These are phyloP conservation scores for Venturia carpophila DNA, from an alignment of 2,329 filamentous ascomycete species.

Conservation along the genomic window DNA sequence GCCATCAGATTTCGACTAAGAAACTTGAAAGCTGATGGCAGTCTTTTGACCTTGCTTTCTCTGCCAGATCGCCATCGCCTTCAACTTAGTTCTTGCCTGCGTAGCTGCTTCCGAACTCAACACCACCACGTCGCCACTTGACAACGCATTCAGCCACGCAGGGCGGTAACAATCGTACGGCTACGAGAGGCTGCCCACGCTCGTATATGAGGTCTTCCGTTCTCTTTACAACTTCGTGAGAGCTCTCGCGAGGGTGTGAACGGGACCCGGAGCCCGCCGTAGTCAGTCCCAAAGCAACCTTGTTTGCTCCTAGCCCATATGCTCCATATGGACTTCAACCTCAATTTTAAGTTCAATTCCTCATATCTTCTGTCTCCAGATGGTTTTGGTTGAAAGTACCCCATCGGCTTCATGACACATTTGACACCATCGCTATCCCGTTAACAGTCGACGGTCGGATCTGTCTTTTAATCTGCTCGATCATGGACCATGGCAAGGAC, in stretches of 20 bases:
- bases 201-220: neutral
- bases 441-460: neutral
- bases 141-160: neutral
- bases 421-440: neutral
- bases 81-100: neutral
- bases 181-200: neutral
- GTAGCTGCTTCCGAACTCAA: neutral
- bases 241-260: neutral
- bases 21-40: no score
- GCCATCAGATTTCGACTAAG: no score
- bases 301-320: neutral
- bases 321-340: neutral
- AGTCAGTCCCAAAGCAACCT: conserved; percentile 3
- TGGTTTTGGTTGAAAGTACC: neutral
- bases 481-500: neutral
- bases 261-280: conserved; percentile 4
- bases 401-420: neutral
- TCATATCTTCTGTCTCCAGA: neutral
- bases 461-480: neutral
- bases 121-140: neutral
- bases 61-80: no score
- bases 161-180: neutral
- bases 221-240: no score
- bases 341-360: neutral
- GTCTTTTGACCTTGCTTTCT: no score